Evolutionary conservation across 768 basidiomycete genomes (phyloP).

Genomic region (Pleurotus eryngii): DNA sequence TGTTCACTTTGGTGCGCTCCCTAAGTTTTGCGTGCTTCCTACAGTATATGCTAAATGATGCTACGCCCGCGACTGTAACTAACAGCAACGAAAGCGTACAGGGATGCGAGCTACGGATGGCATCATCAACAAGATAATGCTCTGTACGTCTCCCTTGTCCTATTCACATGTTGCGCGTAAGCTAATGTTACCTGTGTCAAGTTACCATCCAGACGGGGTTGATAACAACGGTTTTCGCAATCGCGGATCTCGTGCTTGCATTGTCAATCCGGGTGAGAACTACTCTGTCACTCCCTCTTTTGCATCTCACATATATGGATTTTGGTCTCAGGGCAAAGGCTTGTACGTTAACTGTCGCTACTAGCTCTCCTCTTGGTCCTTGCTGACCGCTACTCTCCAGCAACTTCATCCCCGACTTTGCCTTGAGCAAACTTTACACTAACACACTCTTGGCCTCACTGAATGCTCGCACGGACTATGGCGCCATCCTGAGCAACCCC

Average conservation of each 20-base stretch:
- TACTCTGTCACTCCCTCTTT: not conserved
- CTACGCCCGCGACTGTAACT: not conserved
- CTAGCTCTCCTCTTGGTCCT: not conserved
- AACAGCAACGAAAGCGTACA: constrained; percentile 7
- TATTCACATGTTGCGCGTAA: not conserved
- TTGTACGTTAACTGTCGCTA: not conserved
- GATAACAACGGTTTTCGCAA: constrained; percentile 4
- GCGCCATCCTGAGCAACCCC: not conserved
- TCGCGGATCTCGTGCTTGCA: constrained; percentile 4
- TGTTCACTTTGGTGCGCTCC: not conserved
- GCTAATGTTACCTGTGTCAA: not conserved
- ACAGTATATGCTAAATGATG: not conserved
- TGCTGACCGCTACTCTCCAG: not conserved
- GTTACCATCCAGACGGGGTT: constrained; percentile 9
- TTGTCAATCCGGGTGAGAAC: constrained; percentile 1
- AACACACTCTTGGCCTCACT: constrained; percentile 8
- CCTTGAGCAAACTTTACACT: constrained; percentile 7
- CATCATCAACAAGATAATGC: constrained; percentile 6
- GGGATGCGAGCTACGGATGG: constrained; percentile 4
- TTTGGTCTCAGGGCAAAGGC: not conserved
- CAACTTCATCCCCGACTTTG: constrained; percentile 8
- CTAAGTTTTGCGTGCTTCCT: not conserved
- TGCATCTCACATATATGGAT: not conserved
- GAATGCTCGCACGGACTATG: constrained; percentile 2
- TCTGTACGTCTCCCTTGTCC: not conserved